Evolutionary conservation across 2,329 filamentous ascomycete genomes (phyloP), one percentile per base, ranked within the genome.

Genomic region (Fusarium drepaniforme): DNA sequence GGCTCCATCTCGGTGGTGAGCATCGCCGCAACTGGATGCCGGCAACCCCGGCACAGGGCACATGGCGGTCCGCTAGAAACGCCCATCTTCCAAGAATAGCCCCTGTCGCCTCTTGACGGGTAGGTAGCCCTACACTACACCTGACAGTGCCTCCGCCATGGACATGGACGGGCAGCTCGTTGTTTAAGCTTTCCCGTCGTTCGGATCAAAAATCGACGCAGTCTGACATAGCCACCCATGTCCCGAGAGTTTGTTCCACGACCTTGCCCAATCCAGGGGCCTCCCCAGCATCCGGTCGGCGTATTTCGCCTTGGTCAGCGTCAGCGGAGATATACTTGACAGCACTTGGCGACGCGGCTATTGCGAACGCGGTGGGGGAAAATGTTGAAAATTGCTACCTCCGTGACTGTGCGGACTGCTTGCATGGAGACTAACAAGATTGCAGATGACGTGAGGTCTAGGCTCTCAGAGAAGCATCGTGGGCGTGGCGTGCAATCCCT

Each of bases 41-140:
- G 77, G 77, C 64, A 70, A 68, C 44, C 60, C 77, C 77, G 77
- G 76, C 69, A 72, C 62, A 62, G 69, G 66, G 67, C 77, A 69
- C 59, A 66, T 62, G 64, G 70, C 51, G 66, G 63, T 61, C 64
- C 68, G 58, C 76, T 70, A 70, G 72, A 66, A 73, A 73, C 68
- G 68, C 67, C 66, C 68, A 66, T 71, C 60, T 75, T 73, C 73
- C 77, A 78, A 78, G 72, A 78, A 78, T 78, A 78, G 77, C 72
- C 70, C 71, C 66, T 72, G 67, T 68, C 72, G 67, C 62, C 56
- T 67, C 46, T 64, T 35, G 63, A 60, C 62, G 61, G 58, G 35
- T 35, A 72, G 58, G 35, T 35, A 72, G 70, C 63, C 62, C 74
- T 46, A 46, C 21, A 46, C 42, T 67, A 66, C 64, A 57, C 51